Conservation (phyloP, 352 stramenopile genomes). For the Phytophthora tentaculata region DNA sequence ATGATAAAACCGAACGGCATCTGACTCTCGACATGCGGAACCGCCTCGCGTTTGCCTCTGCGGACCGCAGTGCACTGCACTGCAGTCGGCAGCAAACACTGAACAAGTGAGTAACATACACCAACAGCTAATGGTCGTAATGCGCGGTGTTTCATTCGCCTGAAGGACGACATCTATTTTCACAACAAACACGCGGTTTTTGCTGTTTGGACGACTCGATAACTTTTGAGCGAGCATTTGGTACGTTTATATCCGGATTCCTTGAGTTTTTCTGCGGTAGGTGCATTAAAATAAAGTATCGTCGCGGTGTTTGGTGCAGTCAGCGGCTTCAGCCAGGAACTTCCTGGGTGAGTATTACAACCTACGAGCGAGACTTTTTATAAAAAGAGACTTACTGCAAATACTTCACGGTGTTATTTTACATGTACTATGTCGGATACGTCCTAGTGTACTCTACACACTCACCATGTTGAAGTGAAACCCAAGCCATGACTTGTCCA, state of each 20-base stretch:
- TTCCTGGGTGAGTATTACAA: too few relatives aligned
- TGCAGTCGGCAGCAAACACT: neutral
- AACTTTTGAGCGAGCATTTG: neutral
- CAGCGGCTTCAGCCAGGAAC: too few relatives aligned
- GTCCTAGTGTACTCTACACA: too few relatives aligned
- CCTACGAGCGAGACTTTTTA: too few relatives aligned
- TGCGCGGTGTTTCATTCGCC: neutral
- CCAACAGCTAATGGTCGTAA: conserved; percentile 15
- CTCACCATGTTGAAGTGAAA: too few relatives aligned
- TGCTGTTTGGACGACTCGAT: neutral
- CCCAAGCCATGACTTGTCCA: too few relatives aligned
- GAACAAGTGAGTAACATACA: conserved; percentile 4
- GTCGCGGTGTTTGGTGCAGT: neutral
- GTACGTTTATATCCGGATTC: conserved; percentile 10
- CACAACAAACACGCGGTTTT: conserved; percentile 9
- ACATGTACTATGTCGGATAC: too few relatives aligned
- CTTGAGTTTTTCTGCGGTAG: neutral
- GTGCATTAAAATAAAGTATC: neutral
- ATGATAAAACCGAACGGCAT: conserved; percentile 33
- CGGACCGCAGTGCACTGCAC: neutral
- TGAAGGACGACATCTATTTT: conserved; percentile 2
- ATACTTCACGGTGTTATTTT: too few relatives aligned
- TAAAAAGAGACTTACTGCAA: too few relatives aligned
- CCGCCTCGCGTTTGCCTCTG: conserved; percentile 9
- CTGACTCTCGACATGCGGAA: conserved; percentile 38